phyloP scores from a whole-genome alignment of 352 stramenopile species.

The Phytophthora pini region DNA sequence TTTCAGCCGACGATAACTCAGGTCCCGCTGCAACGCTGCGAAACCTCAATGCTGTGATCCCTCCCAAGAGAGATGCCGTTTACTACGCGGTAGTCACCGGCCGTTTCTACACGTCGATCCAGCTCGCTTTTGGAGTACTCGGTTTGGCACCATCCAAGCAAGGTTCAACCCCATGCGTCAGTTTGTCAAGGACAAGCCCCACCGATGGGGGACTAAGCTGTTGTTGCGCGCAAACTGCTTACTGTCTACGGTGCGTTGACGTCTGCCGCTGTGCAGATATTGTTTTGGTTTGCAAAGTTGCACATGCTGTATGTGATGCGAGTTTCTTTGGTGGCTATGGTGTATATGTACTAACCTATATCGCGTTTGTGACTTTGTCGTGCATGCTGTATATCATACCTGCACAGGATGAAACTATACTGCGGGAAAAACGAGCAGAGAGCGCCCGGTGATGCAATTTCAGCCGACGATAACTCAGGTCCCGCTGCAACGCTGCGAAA shows the following conservation, averaged over 20 bases:
- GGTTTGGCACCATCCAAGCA: not conserved
- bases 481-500: not conserved
- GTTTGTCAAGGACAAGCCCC: not conserved
- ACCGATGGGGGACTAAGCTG: not conserved
- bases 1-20: not conserved
- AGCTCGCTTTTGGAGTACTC: not conserved
- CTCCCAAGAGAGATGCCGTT: not conserved
- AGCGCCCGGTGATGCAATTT: not conserved
- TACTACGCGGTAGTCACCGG: not conserved
- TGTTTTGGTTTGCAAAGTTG: not conserved
- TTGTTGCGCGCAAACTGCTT: not conserved
- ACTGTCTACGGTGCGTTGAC: not conserved
- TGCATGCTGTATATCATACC: not conserved
- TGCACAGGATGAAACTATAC: not conserved
- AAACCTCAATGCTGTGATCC: not conserved
- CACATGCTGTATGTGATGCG: too few relatives aligned
- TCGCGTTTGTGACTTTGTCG: not conserved
- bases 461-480: not conserved
- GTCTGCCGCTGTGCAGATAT: not conserved
- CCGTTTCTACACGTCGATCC: not conserved
- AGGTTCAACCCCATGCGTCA: not conserved
- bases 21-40: not conserved
- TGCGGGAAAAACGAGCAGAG: not conserved
- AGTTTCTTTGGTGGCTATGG: too few relatives aligned
- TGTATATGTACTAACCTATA: too few relatives aligned